phyloP scores from a whole-genome alignment of 1,284 basidiomycete species.

The Trametes polyzona region DNA sequence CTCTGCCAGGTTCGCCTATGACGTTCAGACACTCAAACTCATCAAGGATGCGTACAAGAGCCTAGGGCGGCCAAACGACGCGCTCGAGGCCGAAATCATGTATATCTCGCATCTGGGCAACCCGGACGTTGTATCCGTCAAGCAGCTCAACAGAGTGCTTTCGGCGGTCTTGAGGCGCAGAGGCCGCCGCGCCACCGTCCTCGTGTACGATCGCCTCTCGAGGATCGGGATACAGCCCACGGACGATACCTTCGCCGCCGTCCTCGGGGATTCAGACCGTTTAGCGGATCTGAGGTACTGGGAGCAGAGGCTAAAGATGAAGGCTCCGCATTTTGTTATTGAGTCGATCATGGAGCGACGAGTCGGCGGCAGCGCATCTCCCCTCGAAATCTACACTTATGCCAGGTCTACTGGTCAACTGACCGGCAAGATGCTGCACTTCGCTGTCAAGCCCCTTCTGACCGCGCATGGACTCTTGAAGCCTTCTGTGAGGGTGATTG shows the following conservation, averaged over 20 bases:
- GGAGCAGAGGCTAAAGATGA: conserved; percentile 45
- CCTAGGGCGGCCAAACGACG: not conserved
- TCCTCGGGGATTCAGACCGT: conserved; percentile 41
- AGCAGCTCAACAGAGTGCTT: conserved; percentile 10
- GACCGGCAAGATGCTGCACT: conserved; percentile 51
- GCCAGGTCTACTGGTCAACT: conserved; percentile 47
- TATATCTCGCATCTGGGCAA: conserved; percentile 1
- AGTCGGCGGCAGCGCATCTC: not conserved
- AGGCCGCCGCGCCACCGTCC: conserved; percentile 9
- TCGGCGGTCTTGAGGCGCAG: not conserved
- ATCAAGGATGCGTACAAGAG: conserved; percentile 11
- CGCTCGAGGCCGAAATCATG: conserved; percentile 2
- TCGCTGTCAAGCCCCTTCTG: conserved; percentile 52
- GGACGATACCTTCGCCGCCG: conserved; percentile 40
- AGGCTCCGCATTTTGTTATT: conserved; percentile 50
- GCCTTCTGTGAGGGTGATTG: conserved; percentile 46
- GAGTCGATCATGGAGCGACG: conserved; percentile 46
- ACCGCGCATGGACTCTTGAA: conserved; percentile 41
- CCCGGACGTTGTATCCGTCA: not conserved
- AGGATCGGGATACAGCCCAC: conserved; percentile 40
- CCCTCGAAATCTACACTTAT: conserved; percentile 51
- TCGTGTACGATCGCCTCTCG: conserved; percentile 25
- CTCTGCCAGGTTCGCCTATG: conserved; percentile 14
- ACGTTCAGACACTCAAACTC: not conserved
- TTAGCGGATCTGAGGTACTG: conserved; percentile 47